Evolutionary conservation across 148 eudicot species (phyloP).

Genomic region (Camellia japonica): DNA sequence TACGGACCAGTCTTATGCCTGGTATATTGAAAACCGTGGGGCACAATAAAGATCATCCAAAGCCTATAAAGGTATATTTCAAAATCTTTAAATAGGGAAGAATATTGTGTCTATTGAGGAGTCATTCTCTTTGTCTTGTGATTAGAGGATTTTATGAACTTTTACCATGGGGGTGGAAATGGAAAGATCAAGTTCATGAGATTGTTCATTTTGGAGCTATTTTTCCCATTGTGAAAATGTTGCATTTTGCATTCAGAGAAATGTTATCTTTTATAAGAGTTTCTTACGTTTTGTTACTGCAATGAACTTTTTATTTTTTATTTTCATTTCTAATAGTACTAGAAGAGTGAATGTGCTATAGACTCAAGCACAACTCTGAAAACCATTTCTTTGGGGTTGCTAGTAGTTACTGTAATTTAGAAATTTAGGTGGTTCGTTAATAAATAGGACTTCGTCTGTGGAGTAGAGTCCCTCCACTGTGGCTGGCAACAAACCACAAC

Average conservation of each 20-base stretch:
- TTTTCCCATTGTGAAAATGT: neutral
- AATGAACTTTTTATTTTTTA: neutral
- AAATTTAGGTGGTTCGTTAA: neutral
- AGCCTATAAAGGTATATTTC: constrained; percentile 80
- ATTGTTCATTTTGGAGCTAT: neutral
- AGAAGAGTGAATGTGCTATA: neutral
- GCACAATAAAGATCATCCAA: constrained; percentile 92
- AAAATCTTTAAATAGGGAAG: neutral
- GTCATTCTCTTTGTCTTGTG: neutral
- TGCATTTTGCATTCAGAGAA: neutral
- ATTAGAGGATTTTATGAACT: neutral
- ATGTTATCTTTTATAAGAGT: neutral
- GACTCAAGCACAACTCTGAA: neutral
- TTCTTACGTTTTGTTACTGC: neutral
- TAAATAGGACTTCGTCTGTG: neutral
- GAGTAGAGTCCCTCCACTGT: too few species aligned
- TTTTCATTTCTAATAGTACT: too few species aligned
- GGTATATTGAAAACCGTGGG: constrained; percentile 80
- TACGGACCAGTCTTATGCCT: constrained; percentile 83
- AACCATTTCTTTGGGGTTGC: neutral
- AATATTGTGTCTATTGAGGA: neutral
- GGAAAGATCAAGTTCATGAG: neutral
- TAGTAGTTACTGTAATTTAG: neutral
- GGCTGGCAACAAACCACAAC: too few species aligned
- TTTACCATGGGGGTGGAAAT: neutral